These are phyloP conservation scores for Fusarium buharicum DNA, from an alignment of 2,329 filamentous ascomycete genomes.

Conservation along the genomic window DNA sequence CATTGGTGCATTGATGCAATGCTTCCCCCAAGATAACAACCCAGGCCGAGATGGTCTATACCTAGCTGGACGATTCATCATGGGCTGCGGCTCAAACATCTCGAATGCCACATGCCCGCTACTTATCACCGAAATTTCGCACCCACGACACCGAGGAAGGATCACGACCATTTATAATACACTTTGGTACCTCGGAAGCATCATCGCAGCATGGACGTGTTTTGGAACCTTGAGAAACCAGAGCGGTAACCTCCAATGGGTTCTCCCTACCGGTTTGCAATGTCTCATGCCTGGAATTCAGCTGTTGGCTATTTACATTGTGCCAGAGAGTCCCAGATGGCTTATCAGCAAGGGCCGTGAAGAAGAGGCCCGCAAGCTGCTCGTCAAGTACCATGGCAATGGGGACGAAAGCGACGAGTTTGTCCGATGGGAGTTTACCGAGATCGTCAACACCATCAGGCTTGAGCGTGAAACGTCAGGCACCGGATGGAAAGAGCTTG, in stretches of 20 bases:
- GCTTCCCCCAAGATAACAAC: constrained; percentile 26
- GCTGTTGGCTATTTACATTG: constrained; percentile 32
- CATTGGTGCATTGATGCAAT: constrained; percentile 37
- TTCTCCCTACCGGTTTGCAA: constrained; percentile 35
- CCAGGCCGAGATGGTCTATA: constrained; percentile 34
- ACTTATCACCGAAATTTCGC: constrained; percentile 40
- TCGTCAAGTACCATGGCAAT: constrained; percentile 42
- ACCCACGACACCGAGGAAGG: constrained; percentile 36
- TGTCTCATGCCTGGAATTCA: constrained; percentile 41
- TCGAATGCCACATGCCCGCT: constrained; percentile 41
- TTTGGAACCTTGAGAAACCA: constrained; percentile 35
- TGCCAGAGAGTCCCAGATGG: constrained; percentile 40
- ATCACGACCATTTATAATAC: constrained; percentile 44
- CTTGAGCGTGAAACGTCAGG: constrained; percentile 29
- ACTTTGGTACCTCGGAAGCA: constrained; percentile 40
- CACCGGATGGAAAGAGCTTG: constrained; percentile 34
- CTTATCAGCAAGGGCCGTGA: constrained; percentile 37
- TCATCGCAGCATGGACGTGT: constrained; percentile 38
- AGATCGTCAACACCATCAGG: constrained; percentile 36
- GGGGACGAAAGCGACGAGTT: constrained; percentile 28
- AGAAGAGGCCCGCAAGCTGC: constrained; percentile 35
- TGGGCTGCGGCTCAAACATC: constrained; percentile 42
- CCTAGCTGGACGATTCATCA: constrained; percentile 38
- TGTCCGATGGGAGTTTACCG: constrained; percentile 33
- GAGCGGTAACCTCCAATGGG: constrained; percentile 35